phyloP scores from a whole-genome alignment of 164 flowering plant genomes.

The Vitis rotundifolia region DNA sequence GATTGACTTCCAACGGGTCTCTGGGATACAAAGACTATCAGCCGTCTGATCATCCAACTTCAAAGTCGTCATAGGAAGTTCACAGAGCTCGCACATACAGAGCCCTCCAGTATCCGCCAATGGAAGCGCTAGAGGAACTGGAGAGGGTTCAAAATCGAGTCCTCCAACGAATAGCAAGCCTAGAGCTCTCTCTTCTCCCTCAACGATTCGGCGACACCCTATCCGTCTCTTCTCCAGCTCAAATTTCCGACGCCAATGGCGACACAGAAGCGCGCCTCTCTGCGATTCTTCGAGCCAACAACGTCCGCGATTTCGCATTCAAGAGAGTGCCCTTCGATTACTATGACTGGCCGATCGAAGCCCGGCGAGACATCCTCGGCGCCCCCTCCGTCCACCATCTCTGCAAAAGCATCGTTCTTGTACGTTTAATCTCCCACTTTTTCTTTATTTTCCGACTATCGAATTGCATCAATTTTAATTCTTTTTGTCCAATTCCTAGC shows the following conservation, averaged over 20 bases:
- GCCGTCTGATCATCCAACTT: too few species aligned
- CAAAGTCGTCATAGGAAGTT: too few species aligned
- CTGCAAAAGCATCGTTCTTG: slow-evolving; percentile 97
- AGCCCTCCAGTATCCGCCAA: neutral
- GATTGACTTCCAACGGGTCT: too few species aligned
- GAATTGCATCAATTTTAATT: neutral
- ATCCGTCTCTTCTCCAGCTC: slow-evolving; percentile 19
- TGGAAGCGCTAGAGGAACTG: slow-evolving; percentile 40
- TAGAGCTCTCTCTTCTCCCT: slow-evolving; percentile 40
- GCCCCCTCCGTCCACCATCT: slow-evolving; percentile 84
- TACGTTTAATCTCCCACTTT: slow-evolving; percentile 14
- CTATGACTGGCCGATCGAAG: slow-evolving; percentile 77
- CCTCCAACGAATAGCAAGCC: slow-evolving; percentile 48
- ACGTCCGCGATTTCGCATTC: slow-evolving; percentile 70
- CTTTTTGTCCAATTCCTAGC: neutral
- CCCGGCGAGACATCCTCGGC: slow-evolving; percentile 62
- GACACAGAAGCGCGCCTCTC: slow-evolving; percentile 72
- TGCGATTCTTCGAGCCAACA: slow-evolving; percentile 53
- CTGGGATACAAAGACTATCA: too few species aligned
- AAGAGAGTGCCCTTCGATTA: slow-evolving; percentile 76
- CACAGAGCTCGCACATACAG: neutral
- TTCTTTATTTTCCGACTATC: neutral
- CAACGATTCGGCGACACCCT: slow-evolving; percentile 13
- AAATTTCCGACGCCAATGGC: slow-evolving; percentile 11
- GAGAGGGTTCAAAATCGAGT: slow-evolving; percentile 50